phyloP scores from a whole-genome alignment of 257 asterid genomes.

The Solanum rostratum region DNA sequence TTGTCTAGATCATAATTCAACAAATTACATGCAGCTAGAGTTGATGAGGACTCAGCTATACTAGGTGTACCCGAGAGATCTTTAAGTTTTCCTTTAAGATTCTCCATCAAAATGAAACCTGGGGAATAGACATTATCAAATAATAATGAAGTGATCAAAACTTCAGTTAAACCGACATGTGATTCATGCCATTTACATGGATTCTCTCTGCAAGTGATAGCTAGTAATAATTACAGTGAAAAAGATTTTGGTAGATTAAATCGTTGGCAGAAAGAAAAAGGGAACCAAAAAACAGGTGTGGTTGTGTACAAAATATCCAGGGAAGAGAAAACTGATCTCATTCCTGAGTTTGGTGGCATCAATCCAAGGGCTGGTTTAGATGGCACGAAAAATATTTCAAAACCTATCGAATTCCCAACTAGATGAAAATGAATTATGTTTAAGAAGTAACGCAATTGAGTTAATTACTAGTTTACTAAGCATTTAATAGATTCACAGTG shows the following conservation, averaged over 20 bases:
- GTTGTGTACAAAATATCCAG: background rate
- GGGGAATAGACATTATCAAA: background rate
- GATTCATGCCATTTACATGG: background rate
- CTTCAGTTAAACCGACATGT: background rate
- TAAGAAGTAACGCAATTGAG: background rate
- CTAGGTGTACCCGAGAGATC: conserved; percentile 15
- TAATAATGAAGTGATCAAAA: background rate
- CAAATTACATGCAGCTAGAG: conserved; percentile 18
- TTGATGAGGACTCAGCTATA: background rate
- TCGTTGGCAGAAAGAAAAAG: background rate
- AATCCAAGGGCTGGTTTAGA: background rate
- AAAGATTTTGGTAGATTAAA: background rate
- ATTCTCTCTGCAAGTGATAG: background rate
- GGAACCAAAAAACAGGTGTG: background rate
- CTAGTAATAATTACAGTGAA: background rate
- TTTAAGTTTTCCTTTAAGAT: conserved; percentile 31
- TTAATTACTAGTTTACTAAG: background rate
- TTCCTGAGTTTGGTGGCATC: background rate
- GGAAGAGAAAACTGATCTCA: background rate
- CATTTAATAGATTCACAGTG: background rate
- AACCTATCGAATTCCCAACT: background rate
- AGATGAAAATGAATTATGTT: background rate
- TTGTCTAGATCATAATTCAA: conserved; percentile 18
- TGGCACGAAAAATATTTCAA: background rate
- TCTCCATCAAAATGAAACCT: conserved; percentile 41